phyloP scores from a whole-genome alignment of 208 protist genomes.

The Angomonas desouzai region DNA sequence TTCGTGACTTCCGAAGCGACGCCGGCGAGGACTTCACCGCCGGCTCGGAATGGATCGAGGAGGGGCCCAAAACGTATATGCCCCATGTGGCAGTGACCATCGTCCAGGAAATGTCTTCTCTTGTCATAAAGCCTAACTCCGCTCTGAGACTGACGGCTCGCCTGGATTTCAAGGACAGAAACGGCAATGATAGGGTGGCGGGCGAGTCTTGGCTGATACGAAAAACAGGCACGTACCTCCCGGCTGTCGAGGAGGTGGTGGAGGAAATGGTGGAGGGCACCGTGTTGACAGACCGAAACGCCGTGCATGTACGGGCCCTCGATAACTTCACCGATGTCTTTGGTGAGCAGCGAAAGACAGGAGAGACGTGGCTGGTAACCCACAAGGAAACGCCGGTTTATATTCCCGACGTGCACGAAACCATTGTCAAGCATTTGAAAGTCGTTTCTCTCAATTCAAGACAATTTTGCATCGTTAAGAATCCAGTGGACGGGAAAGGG shows the following conservation, averaged over 20 bases:
- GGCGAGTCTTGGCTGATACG: slow-evolving; percentile 91
- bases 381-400: slow-evolving; percentile 73
- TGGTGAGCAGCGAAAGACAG: slow-evolving; percentile 64
- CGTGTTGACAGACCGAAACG: slow-evolving; percentile 71
- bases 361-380: slow-evolving; percentile 89
- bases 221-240: slow-evolving; percentile 81
- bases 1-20: slow-evolving; percentile 53
- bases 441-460: slow-evolving; percentile 79
- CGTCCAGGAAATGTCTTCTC: slow-evolving; percentile 53
- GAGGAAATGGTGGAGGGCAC: slow-evolving; percentile 57
- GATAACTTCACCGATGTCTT: slow-evolving; percentile 84
- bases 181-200: slow-evolving; percentile 46
- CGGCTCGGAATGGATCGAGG: slow-evolving; percentile 90
- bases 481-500: slow-evolving; percentile 79
- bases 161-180: slow-evolving; percentile 72
- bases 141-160: slow-evolving; percentile 83
- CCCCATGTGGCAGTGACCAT: slow-evolving; percentile 85
- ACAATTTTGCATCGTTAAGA: slow-evolving; percentile 92
- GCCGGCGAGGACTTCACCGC: slow-evolving; percentile 27
- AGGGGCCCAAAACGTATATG: slow-evolving; percentile 88
- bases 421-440: slow-evolving; percentile 56
- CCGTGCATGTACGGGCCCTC: slow-evolving; percentile 78
- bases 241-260: slow-evolving; percentile 82
- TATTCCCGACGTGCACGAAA: slow-evolving; percentile 84
- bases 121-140: slow-evolving; percentile 77